phyloP scores from a whole-genome alignment of 202 grass and related monocot species.

The Zoysia matrella region DNA sequence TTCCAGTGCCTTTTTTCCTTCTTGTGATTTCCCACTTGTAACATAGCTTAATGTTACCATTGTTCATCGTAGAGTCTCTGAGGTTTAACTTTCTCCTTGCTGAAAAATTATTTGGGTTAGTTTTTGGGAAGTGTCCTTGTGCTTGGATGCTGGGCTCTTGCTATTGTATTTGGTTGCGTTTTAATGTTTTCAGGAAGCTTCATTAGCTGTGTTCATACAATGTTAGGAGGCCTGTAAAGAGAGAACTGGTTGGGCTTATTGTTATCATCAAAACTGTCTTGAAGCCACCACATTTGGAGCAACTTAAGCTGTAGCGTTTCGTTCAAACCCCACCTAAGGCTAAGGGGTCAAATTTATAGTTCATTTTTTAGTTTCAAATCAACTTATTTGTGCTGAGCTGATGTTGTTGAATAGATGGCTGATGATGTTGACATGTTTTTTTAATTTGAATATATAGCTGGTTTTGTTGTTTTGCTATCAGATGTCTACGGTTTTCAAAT shows the following conservation, averaged over 20 bases:
- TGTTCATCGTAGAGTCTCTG: constrained; percentile 11
- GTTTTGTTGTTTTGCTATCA: constrained; percentile 6
- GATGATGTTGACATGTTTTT: background rate
- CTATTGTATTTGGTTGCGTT: background rate
- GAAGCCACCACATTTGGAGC: background rate
- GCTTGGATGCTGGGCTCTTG: background rate
- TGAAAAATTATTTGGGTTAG: constrained; percentile 1
- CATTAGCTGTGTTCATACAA: background rate
- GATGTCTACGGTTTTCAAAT: background rate
- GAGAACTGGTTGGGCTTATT: background rate
- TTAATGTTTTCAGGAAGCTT: constrained; percentile 1
- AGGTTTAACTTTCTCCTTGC: constrained; percentile 11
- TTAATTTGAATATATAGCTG: background rate
- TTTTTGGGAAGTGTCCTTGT: background rate
- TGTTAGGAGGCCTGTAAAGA: background rate
- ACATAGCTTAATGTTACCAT: background rate
- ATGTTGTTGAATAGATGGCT: background rate
- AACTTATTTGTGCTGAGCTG: background rate
- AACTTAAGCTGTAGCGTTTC: constrained; percentile 7
- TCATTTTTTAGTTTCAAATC: background rate
- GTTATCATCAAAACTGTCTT: constrained; percentile 17
- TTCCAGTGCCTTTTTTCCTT: constrained; percentile 13
- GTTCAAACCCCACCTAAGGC: background rate
- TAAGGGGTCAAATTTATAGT: background rate
- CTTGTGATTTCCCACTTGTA: constrained; percentile 3